phyloP scores from a whole-genome alignment of 192 early-diverging fungal species.

The Haplosporangium gracile region DNA sequence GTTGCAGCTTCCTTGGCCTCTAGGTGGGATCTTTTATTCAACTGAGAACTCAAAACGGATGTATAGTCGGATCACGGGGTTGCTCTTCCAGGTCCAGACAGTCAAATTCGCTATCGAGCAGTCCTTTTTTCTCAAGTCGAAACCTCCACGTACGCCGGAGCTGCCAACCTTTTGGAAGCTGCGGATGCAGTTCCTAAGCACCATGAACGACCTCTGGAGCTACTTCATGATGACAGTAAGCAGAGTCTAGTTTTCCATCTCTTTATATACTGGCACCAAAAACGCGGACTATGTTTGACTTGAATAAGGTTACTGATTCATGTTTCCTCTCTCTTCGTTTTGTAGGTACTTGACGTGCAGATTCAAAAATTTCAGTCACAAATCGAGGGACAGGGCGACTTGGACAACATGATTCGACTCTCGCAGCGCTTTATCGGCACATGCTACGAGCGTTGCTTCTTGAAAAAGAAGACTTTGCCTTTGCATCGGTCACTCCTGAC shows the following conservation, averaged over 20 bases:
- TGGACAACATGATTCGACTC: slow-evolving; percentile 42
- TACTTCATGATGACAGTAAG: slow-evolving; percentile 55
- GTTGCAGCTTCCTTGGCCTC: slow-evolving; percentile 40
- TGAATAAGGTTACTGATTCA: not conserved
- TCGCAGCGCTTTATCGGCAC: slow-evolving; percentile 19
- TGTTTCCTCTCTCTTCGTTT: not conserved
- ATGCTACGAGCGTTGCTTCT: slow-evolving; percentile 50
- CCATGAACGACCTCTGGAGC: slow-evolving; percentile 50
- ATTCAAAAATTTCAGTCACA: slow-evolving; percentile 33
- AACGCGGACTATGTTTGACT: not conserved
- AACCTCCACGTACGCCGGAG: slow-evolving; percentile 2
- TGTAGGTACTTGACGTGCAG: slow-evolving; percentile 30
- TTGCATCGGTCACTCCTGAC: slow-evolving; percentile 42
- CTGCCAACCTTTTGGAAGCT: slow-evolving; percentile 30
- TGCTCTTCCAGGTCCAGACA: slow-evolving; percentile 42
- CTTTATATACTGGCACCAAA: not conserved
- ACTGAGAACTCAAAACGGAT: slow-evolving; percentile 26
- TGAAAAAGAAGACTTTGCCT: slow-evolving; percentile 38
- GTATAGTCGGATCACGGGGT: slow-evolving; percentile 40
- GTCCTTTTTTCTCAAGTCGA: slow-evolving; percentile 31
- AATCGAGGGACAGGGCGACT: slow-evolving; percentile 31
- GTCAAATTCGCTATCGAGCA: slow-evolving; percentile 42
- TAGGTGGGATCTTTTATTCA: slow-evolving; percentile 35
- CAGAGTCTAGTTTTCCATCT: not conserved
- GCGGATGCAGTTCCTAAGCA: slow-evolving; percentile 30